Conservation (phyloP, 257 asterid species). For the Solanum appendiculatum region DNA sequence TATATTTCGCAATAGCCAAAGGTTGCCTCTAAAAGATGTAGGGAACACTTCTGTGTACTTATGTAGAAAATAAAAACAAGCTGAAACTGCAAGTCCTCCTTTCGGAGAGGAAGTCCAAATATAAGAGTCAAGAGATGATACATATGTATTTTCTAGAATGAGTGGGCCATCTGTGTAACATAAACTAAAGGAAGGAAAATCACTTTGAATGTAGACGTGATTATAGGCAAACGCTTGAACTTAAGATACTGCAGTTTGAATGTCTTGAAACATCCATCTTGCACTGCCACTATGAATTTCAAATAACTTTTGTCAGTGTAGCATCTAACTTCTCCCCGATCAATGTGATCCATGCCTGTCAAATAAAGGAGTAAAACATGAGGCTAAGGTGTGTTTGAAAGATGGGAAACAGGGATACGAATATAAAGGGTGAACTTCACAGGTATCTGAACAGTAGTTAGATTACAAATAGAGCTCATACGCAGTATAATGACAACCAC, state of each 20-base stretch:
- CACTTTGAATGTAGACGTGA: not conserved
- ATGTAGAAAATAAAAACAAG: not conserved
- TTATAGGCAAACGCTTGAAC: not conserved
- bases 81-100: not conserved
- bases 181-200: not conserved
- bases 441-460: not conserved
- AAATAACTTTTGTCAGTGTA: constrained; percentile 46
- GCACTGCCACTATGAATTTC: not conserved
- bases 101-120: not conserved
- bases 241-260: not conserved
- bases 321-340: constrained; percentile 83
- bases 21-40: not conserved
- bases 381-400: not conserved
- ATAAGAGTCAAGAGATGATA: not conserved
- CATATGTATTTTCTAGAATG: not conserved
- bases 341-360: constrained; percentile 84
- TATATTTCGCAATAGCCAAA: not conserved
- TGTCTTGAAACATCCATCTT: not conserved
- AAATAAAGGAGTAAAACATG: constrained; percentile 4
- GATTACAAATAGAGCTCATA: not conserved
- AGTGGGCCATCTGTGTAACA: not conserved
- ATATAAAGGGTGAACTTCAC: not conserved
- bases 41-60: not conserved
- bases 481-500: not conserved
- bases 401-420: not conserved